Base-by-base conservation (phyloP, 192 early-diverging fungal species). In the Jimgerdemannia lactiflua region DNA sequence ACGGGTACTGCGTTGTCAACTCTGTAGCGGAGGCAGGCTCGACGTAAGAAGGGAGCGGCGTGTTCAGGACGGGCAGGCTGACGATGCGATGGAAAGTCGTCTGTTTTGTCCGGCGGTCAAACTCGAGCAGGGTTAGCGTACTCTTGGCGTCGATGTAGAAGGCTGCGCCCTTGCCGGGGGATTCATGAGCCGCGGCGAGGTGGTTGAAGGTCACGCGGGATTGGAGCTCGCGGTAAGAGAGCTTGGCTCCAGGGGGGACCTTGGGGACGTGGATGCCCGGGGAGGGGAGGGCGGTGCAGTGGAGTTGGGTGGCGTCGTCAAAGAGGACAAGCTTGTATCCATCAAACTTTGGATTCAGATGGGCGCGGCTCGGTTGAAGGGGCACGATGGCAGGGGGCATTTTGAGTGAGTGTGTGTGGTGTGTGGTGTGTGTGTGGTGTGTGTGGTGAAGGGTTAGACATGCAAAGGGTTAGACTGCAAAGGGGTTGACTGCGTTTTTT, bases 251-350 rank as follows among this genome's bases (percentile, higher is more conserved):
- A 59, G 42, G 80, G 14, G 86, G 70, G 3, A 90, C 44, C 69
- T 82, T 85, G 20, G 76, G 73, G 1, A 88, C 71, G 0, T 75
- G 40, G 10, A 85, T 69, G 49, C 77, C 74, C 67, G 79, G 77
- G 18, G 71, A 63, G 6, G 85, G 78, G 11, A 86, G 41, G 2
- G 65, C 71, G 20, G 79, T 76, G 10, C 71, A 77, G 41, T 42
- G 42, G 4, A 81, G 39, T 2, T 70, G n/a, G 1, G 72, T 71
- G 4, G 75, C 75, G 14, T 85, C 82, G 42, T 84, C 82, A 20
- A 90, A 84, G 49, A 91, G 74, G 9, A 84, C 82, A 44, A 94
- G 80, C 70, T 92, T 92, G 79, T 94, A 94, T 1, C 92, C 91
- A 44, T 94, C 91, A 78, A 94, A 94, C 68, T 83, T 84, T 40